These are phyloP conservation scores for Gossypium schwendimanii DNA, from an alignment of 441 rosid genomes.

Conservation along the genomic window DNA sequence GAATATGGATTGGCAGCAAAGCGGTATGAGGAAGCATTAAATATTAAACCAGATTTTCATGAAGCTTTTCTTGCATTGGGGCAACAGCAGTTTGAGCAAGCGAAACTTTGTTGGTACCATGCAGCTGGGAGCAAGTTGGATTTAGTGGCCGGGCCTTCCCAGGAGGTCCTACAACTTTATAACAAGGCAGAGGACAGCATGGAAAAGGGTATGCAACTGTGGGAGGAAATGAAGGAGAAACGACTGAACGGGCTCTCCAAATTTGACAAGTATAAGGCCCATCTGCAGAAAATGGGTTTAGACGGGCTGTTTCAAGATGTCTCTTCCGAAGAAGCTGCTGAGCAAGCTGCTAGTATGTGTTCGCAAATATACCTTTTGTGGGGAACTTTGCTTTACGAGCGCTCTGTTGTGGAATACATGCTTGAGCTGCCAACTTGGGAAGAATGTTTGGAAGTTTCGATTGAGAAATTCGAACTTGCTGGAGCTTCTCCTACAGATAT, in stretches of 20 bases:
- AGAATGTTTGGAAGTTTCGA: conserved; percentile 87
- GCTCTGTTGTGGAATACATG: conserved; percentile 77
- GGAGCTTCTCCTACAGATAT: conserved; percentile 90
- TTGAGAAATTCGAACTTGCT: conserved; percentile 89
- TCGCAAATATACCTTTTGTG: conserved; percentile 84
- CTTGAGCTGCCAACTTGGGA: conserved; percentile 85
- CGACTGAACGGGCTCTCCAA: conserved; percentile 57
- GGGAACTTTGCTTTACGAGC: conserved; percentile 93
- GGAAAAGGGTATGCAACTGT: conserved; percentile 87
- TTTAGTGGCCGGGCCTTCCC: conserved; percentile 51
- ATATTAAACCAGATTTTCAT: conserved; percentile 75
- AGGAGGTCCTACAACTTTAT: conserved; percentile 72
- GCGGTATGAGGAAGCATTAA: conserved; percentile 75
- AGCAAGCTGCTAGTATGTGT: conserved; percentile 69
- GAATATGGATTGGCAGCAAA: conserved; percentile 61
- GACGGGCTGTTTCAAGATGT: conserved; percentile 48
- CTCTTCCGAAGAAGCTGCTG: conserved; percentile 57
- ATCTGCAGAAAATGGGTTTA: conserved; percentile 58
- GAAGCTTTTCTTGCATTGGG: conserved; percentile 88
- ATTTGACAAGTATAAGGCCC: conserved; percentile 42
- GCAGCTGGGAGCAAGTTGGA: conserved; percentile 61
- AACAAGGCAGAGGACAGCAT: conserved; percentile 84
- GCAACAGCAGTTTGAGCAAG: conserved; percentile 81
- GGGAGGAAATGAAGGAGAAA: conserved; percentile 81
- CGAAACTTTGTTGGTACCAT: conserved; percentile 88